These are phyloP conservation scores for Synchytrium microbalum DNA, from an alignment of 371 early-diverging fungal genomes.

Conservation along the genomic window DNA sequence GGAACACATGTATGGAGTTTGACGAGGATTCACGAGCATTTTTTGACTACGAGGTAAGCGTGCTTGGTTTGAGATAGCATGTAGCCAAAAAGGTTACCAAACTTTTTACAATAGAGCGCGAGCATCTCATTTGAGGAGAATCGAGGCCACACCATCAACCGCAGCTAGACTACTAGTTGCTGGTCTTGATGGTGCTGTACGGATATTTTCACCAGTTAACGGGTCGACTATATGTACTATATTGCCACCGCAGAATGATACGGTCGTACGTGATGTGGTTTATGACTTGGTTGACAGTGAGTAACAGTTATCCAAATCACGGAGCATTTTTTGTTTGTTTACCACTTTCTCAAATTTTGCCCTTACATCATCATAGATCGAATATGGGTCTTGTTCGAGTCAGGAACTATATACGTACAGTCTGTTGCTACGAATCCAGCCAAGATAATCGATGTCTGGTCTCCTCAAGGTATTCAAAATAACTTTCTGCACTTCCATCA, in stretches of 20 bases:
- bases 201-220: background rate
- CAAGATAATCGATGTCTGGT: background rate
- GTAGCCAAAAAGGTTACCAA: no score
- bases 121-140: background rate
- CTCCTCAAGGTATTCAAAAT: background rate
- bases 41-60: background rate
- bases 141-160: background rate
- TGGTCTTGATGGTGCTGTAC: background rate
- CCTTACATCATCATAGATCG: background rate
- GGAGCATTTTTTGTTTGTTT: background rate
- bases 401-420: background rate
- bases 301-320: background rate
- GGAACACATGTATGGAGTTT: background rate
- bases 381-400: background rate
- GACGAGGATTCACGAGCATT: background rate
- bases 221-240: background rate
- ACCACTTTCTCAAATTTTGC: no score
- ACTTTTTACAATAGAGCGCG: background rate
- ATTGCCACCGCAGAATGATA: background rate
- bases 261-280: background rate
- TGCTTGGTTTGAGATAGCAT: no score
- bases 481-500: no score
- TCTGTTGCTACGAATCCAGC: background rate
- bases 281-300: background rate
- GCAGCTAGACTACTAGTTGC: background rate